Evolutionary conservation across 768 basidiomycete genomes (phyloP).

Genomic region (Xerocomellus chrysenteron): DNA sequence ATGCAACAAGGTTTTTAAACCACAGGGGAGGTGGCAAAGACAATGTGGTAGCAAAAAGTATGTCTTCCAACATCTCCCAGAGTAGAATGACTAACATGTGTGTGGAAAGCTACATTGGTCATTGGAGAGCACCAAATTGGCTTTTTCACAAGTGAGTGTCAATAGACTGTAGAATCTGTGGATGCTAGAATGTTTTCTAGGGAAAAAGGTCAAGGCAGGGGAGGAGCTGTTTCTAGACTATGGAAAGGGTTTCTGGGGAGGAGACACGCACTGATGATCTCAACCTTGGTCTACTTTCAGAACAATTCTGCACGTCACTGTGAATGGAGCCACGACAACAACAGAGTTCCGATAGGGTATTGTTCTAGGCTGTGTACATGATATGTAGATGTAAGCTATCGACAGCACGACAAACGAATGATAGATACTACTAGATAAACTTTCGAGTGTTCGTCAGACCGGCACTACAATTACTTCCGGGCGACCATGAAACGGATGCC

Average conservation of each 20-base stretch:
- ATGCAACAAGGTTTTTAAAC: conserved; percentile 47
- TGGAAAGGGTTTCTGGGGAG: conserved; percentile 30
- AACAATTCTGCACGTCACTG: not conserved
- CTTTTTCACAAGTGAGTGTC: conserved; percentile 36
- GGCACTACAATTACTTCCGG: conserved; percentile 37
- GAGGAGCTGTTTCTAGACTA: conserved; percentile 39
- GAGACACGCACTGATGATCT: not conserved
- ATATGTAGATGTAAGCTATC: not conserved
- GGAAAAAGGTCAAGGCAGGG: conserved; percentile 26
- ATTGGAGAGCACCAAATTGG: conserved; percentile 37
- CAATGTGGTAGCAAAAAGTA: conserved; percentile 29
- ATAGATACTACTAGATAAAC: not conserved
- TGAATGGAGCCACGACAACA: not conserved
- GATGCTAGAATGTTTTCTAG: conserved; percentile 12
- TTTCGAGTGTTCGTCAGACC: conserved; percentile 7
- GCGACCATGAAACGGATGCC: conserved; percentile 44
- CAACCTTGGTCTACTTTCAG: too few species aligned
- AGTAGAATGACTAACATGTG: not conserved
- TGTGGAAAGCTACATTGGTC: conserved; percentile 26
- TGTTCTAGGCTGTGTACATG: not conserved
- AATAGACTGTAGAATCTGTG: not conserved
- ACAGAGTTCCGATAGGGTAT: not conserved
- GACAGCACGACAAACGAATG: not conserved
- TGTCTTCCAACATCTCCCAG: conserved; percentile 1
- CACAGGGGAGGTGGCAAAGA: conserved; percentile 17